phyloP scores from a whole-genome alignment of 257 asterid genomes.

The Eustoma russellianum region DNA sequence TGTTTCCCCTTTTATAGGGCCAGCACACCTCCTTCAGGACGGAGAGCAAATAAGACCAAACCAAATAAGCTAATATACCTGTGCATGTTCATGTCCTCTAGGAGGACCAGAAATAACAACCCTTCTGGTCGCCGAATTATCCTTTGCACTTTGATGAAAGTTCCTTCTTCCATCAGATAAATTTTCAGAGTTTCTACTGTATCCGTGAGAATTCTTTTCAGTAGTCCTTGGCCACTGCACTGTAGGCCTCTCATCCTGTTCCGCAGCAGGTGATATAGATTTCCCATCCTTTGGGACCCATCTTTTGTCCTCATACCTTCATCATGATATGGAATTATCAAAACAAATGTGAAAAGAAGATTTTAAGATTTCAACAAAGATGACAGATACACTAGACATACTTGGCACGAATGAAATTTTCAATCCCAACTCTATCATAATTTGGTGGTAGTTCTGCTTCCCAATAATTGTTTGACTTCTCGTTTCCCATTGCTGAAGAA shows the following conservation, averaged over 20 bases:
- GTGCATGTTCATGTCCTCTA: slow-evolving; percentile 58
- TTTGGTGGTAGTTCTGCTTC: slow-evolving; percentile 99
- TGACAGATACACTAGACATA: slow-evolving; percentile 29
- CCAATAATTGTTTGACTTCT: slow-evolving; percentile 93
- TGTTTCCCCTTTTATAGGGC: not conserved
- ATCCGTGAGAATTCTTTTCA: slow-evolving; percentile 51
- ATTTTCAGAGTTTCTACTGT: slow-evolving; percentile 36
- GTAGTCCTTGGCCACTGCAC: slow-evolving; percentile 57
- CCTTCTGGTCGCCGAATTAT: slow-evolving; percentile 38
- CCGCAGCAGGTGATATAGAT: slow-evolving; percentile 38
- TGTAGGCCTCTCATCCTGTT: slow-evolving; percentile 61
- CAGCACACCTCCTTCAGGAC: too few species aligned
- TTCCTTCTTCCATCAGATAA: slow-evolving; percentile 47
- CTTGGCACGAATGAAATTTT: slow-evolving; percentile 99
- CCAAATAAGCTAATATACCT: slow-evolving; percentile 4
- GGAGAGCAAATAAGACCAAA: not conserved
- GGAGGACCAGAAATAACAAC: slow-evolving; percentile 54
- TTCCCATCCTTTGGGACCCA: slow-evolving; percentile 80
- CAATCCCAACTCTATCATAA: slow-evolving; percentile 98
- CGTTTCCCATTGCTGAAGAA: slow-evolving; percentile 89
- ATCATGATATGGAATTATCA: slow-evolving; percentile 14
- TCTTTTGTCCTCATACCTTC: slow-evolving; percentile 93
- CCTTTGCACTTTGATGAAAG: slow-evolving; percentile 30
- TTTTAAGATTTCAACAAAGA: not conserved
- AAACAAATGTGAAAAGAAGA: slow-evolving; percentile 5